Conservation (phyloP, 257 asterid species). For the Asclepias syriaca region DNA sequence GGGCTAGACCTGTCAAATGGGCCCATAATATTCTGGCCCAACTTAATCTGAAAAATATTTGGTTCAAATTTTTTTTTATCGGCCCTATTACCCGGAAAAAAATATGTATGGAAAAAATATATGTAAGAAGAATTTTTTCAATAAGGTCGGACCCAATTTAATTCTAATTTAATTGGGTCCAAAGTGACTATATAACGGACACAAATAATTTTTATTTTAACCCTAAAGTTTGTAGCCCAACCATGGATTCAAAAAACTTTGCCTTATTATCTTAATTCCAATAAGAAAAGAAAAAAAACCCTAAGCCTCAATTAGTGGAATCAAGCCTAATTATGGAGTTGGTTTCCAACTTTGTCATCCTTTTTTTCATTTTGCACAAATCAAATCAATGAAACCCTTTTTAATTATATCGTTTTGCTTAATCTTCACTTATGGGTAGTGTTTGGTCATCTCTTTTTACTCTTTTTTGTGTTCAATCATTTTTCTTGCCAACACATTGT, state of each 20-base stretch:
- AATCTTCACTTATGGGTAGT: slow-evolving; percentile 19
- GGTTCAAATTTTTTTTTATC: too few species aligned
- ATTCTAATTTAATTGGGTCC: too few species aligned
- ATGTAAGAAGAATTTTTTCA: too few species aligned
- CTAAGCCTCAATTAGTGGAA: not conserved
- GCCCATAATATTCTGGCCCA: too few species aligned
- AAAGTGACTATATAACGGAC: too few species aligned
- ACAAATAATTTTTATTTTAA: too few species aligned
- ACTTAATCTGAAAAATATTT: too few species aligned
- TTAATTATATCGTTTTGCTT: slow-evolving; percentile 23
- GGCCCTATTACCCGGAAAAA: too few species aligned
- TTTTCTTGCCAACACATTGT: slow-evolving; percentile 14
- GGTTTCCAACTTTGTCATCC: not conserved
- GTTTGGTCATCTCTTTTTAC: slow-evolving; percentile 10
- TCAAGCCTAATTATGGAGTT: not conserved
- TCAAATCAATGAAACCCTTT: not conserved
- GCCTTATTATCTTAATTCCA: not conserved
- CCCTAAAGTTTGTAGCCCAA: not conserved
- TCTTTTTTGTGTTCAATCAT: slow-evolving; percentile 14
- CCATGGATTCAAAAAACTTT: too few species aligned
- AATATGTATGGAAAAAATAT: too few species aligned
- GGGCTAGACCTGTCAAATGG: too few species aligned
- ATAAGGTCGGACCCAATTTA: too few species aligned
- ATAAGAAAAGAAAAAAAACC: not conserved
- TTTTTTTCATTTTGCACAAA: not conserved